These are phyloP conservation scores for Misopates orontium DNA, from an alignment of 257 asterid genomes.

Conservation along the genomic window DNA sequence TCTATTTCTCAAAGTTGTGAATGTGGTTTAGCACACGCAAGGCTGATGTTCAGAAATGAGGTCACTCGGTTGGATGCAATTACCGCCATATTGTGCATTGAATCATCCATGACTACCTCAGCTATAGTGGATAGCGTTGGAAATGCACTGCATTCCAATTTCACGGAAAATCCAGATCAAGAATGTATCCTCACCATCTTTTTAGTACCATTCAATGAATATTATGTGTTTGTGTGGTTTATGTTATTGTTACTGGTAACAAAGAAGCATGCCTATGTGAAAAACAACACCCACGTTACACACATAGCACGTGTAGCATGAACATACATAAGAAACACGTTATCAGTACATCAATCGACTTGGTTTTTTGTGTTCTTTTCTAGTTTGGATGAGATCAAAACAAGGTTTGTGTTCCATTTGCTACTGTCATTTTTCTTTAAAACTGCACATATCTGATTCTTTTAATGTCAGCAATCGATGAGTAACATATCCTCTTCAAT, in stretches of 20 bases:
- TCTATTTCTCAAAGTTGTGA: conserved; percentile 29
- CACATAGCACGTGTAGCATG: background rate
- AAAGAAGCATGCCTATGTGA: background rate
- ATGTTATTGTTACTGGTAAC: background rate
- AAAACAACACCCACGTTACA: background rate
- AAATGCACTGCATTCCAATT: conserved; percentile 90
- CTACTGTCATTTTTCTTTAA: background rate
- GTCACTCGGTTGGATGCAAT: conserved; percentile 90
- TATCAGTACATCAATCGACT: background rate
- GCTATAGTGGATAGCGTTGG: conserved; percentile 93
- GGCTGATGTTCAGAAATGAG: conserved; percentile 93
- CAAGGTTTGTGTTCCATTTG: background rate
- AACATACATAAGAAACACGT: background rate
- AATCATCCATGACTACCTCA: conserved; percentile 92
- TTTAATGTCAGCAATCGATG: conserved; percentile 3
- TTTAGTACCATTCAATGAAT: background rate
- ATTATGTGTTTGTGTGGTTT: background rate
- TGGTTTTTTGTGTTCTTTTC: background rate
- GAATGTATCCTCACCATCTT: conserved; percentile 76
- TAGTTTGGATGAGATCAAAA: conserved; percentile 1
- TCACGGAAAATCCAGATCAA: conserved; percentile 82
- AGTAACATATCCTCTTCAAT: background rate
- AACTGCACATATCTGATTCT: background rate
- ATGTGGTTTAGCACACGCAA: conserved; percentile 79
- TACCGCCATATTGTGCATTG: conserved; percentile 88